Conservation (phyloP, 768 basidiomycete genomes). For the Postia placenta region DNA sequence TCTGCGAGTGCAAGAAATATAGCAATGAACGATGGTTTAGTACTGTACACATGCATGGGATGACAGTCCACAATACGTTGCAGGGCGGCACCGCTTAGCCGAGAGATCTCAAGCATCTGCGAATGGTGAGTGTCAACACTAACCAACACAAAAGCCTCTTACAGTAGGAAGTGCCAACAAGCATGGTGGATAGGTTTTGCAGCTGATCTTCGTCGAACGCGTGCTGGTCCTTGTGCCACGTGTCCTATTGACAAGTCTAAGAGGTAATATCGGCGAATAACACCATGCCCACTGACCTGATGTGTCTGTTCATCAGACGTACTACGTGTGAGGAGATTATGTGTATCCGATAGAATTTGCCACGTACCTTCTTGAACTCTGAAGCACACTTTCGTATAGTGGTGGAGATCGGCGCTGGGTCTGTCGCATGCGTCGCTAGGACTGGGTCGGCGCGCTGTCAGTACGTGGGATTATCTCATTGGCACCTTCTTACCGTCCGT, state of each 20-base stretch:
- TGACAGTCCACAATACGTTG: no score
- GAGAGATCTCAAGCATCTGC: no score
- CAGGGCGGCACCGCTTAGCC: no score
- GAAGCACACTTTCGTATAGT: conserved; percentile 83
- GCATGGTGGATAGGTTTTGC: conserved; percentile 79
- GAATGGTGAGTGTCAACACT: no score
- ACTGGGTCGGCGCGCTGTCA: conserved; percentile 33
- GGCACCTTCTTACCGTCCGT: conserved; percentile 62
- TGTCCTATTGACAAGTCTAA: conserved; percentile 48
- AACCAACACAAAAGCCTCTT: no score
- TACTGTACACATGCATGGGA: no score
- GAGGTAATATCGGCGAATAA: conserved; percentile 5
- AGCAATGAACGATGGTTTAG: no score
- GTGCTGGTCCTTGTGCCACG: conserved; percentile 86
- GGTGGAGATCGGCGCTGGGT: conserved; percentile 86
- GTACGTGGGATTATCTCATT: not conserved
- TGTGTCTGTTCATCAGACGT: conserved; percentile 24
- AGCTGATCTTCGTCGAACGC: conserved; percentile 87
- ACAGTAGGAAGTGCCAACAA: conserved; percentile 90
- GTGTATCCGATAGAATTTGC: no score
- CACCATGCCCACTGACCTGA: conserved; percentile 20
- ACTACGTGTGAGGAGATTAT: not conserved
- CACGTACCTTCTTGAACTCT: conserved; percentile 76
- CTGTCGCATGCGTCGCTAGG: conserved; percentile 70
- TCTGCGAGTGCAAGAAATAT: no score